Conservation (phyloP, 176 grass and related monocot species). For the Echinochloa phyllopogon region DNA sequence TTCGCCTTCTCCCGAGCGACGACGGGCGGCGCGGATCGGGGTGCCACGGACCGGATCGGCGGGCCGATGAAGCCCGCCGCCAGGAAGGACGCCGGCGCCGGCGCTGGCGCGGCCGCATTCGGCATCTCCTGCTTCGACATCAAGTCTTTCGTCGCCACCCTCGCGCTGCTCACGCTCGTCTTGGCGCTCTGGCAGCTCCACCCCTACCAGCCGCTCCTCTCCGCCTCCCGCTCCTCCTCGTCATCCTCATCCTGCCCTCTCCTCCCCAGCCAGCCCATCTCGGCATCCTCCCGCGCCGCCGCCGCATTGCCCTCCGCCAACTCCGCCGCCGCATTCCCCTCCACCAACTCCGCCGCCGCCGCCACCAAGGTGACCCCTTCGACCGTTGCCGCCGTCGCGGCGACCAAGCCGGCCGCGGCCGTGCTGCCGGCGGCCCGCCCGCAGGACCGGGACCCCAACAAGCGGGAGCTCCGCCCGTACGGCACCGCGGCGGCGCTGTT, state of each 20-base stretch:
- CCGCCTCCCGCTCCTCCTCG: slow-evolving; percentile 33
- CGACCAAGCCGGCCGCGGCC: not conserved
- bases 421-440: not conserved
- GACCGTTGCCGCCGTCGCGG: not conserved
- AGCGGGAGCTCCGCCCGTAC: slow-evolving; percentile 71
- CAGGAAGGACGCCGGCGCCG: slow-evolving; percentile 45
- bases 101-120: slow-evolving; percentile 34
- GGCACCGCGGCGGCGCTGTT: slow-evolving; percentile 83
- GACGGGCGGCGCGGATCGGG: slow-evolving; percentile 27
- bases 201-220: slow-evolving; percentile 51
- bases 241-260: slow-evolving; percentile 23
- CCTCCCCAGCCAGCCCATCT: not conserved
- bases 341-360: slow-evolving; percentile 8
- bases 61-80: slow-evolving; percentile 46
- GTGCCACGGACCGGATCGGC: not conserved
- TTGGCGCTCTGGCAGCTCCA: slow-evolving; percentile 72
- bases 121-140: slow-evolving; percentile 65
- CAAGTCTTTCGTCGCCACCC: slow-evolving; percentile 77
- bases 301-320: not conserved
- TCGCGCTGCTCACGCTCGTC: slow-evolving; percentile 68
- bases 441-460: slow-evolving; percentile 45
- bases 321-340: not conserved
- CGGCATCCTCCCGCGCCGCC: not conserved
- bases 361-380: not conserved
- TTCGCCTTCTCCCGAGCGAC: not conserved